Percentiles rank a stretch among this genome's conserved stretches.
phyloP scores from a whole-genome alignment of 2,329 filamentous ascomycete species.

The Botryosphaeria dothidea region DNA sequence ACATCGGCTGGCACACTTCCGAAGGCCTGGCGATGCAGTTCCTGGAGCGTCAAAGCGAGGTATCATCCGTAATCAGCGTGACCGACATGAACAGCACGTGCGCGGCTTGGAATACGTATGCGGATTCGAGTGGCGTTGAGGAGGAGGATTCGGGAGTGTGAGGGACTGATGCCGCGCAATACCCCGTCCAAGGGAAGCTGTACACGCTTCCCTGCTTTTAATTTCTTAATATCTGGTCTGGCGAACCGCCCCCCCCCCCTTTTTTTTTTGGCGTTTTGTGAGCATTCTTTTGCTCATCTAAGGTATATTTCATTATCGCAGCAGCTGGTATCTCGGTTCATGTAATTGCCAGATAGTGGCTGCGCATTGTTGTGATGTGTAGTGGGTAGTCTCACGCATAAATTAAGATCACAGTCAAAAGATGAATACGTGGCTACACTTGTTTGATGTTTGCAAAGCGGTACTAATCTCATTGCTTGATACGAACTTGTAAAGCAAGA shows the following conservation, averaged over 20 bases:
- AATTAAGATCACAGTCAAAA: no score
- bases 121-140: conserved; percentile 20
- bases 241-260: no score
- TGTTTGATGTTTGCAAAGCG: no score
- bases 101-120: conserved; percentile 28
- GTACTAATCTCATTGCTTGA: no score
- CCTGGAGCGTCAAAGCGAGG: conserved; percentile 26
- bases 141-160: conserved; percentile 30
- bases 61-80: conserved; percentile 27
- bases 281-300: not conserved
- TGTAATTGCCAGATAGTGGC: no score
- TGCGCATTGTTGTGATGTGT: no score
- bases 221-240: not conserved
- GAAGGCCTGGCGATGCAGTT: conserved; percentile 26
- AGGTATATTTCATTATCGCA: not conserved
- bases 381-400: no score
- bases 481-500: no score
- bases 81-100: conserved; percentile 24
- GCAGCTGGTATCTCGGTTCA: no score
- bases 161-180: not conserved
- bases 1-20: conserved; percentile 30
- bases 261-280: no score
- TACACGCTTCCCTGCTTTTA: not conserved
- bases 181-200: not conserved
- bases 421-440: no score